Conservation (phyloP, 2,329 filamentous ascomycete genomes). For the Phialophora verrucosa region DNA sequence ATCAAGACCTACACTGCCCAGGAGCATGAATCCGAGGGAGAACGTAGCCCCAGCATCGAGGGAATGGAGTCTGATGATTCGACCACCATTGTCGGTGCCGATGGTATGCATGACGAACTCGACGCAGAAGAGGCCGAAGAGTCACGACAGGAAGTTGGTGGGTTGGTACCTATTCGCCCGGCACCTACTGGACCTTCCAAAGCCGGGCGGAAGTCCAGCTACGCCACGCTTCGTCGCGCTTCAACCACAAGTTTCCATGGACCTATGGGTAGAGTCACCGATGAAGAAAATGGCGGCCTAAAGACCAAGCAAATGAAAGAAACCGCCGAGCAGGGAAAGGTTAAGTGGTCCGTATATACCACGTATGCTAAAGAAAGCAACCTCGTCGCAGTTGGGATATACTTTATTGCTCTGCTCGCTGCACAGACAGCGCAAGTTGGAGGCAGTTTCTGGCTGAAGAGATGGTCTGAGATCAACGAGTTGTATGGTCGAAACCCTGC, state of each 20-base stretch:
- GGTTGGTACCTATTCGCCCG: slow-evolving; percentile 75
- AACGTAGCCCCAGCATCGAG: slow-evolving; percentile 46
- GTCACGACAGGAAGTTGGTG: slow-evolving; percentile 73
- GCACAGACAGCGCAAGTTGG: slow-evolving; percentile 83
- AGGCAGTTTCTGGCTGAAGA: slow-evolving; percentile 90
- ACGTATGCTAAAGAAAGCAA: slow-evolving; percentile 98
- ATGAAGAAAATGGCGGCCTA: slow-evolving; percentile 69
- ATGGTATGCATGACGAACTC: slow-evolving; percentile 56
- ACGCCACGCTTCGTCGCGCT: slow-evolving; percentile 81
- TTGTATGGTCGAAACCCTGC: slow-evolving; percentile 70
- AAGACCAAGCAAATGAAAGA: slow-evolving; percentile 89
- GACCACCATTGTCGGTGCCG: slow-evolving; percentile 60
- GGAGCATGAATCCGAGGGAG: slow-evolving; percentile 53
- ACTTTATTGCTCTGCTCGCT: slow-evolving; percentile 75
- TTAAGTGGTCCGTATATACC: slow-evolving; percentile 93
- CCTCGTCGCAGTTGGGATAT: slow-evolving; percentile 78
- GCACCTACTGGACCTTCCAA: slow-evolving; percentile 50
- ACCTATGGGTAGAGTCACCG: slow-evolving; percentile 78
- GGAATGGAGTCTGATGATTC: slow-evolving; percentile 65
- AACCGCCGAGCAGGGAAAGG: slow-evolving; percentile 89
- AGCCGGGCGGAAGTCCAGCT: slow-evolving; percentile 68
- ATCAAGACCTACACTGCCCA: slow-evolving; percentile 72
- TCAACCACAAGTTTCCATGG: slow-evolving; percentile 90
- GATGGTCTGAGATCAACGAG: slow-evolving; percentile 84
- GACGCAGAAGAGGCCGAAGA: slow-evolving; percentile 62